A percentile compares a stretch with the other conserved stretches of the same genome.
These are phyloP conservation scores for Linnemannia schmuckeri DNA, from an alignment of 192 early-diverging fungal genomes.

Conservation along the genomic window DNA sequence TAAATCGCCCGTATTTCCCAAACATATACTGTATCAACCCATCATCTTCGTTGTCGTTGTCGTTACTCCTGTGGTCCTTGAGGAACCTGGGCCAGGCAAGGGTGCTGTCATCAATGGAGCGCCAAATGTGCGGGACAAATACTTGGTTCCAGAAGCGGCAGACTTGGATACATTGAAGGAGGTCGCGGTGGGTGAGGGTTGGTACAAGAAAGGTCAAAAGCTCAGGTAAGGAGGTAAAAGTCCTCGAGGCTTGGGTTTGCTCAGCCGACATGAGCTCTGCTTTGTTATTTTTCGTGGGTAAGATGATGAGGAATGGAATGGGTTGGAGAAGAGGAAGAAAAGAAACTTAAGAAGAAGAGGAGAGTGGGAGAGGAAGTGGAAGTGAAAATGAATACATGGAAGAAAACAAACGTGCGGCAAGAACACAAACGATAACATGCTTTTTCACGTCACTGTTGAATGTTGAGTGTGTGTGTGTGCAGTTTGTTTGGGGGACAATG, in stretches of 20 bases:
- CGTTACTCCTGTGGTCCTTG: not conserved
- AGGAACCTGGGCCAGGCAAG: not conserved
- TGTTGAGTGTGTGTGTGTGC: not conserved
- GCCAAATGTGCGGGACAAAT: not conserved
- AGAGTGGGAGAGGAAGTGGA: not conserved
- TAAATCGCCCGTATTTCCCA: not conserved
- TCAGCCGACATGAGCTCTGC: not conserved
- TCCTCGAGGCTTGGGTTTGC: not conserved
- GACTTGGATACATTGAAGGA: conserved; percentile 3
- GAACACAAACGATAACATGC: too few species aligned
- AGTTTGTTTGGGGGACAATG: not conserved
- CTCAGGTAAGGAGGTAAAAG: not conserved
- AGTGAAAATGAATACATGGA: too few species aligned
- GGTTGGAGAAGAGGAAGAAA: not conserved
- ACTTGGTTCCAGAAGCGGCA: conserved; percentile 4
- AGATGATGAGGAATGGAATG: not conserved
- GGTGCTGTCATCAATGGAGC: not conserved
- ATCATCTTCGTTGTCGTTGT: not conserved
- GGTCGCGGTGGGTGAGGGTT: not conserved
- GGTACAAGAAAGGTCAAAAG: not conserved
- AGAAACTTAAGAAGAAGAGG: not conserved
- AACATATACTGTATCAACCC: not conserved
- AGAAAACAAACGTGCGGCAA: too few species aligned
- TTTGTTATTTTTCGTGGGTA: not conserved
- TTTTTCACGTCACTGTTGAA: too few species aligned